Conservation (phyloP, 2,329 filamentous ascomycete genomes). For the Fusarium sp. region DNA sequence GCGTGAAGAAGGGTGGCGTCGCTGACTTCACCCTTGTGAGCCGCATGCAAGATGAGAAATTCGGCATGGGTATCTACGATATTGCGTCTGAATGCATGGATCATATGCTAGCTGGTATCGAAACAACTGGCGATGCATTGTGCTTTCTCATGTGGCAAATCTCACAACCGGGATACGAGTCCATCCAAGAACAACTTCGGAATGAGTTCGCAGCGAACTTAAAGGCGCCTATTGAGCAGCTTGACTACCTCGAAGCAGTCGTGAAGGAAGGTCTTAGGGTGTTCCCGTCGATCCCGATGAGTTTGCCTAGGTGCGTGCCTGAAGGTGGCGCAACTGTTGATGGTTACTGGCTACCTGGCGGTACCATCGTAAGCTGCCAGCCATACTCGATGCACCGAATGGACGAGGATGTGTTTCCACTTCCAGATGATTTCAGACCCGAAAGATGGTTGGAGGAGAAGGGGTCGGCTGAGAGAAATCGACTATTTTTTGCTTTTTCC, state of each 20-base stretch:
- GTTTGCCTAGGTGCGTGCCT: slow-evolving; percentile 29
- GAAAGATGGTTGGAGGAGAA: slow-evolving; percentile 30
- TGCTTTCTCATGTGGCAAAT: slow-evolving; percentile 44
- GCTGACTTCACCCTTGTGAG: slow-evolving; percentile 36
- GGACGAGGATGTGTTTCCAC: slow-evolving; percentile 19
- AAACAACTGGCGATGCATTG: slow-evolving; percentile 41
- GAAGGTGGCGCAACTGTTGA: slow-evolving; percentile 9
- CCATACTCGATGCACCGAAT: slow-evolving; percentile 35
- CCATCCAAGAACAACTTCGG: slow-evolving; percentile 5
- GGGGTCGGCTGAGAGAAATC: slow-evolving; percentile 14
- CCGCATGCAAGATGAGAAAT: slow-evolving; percentile 33
- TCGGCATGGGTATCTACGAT: slow-evolving; percentile 10
- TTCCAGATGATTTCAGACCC: slow-evolving; percentile 25
- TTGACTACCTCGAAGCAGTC: slow-evolving; percentile 34
- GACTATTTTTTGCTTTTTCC: slow-evolving; percentile 35
- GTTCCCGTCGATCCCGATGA: slow-evolving; percentile 35
- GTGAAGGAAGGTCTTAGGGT: slow-evolving; percentile 36
- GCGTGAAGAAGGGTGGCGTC: not conserved
- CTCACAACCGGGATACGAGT: slow-evolving; percentile 30
- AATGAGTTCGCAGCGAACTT: slow-evolving; percentile 15
- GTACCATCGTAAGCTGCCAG: slow-evolving; percentile 37
- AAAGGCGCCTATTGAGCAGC: slow-evolving; percentile 7
- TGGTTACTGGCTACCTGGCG: slow-evolving; percentile 30
- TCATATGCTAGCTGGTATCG: slow-evolving; percentile 40
- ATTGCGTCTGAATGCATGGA: slow-evolving; percentile 43